Percentiles rank a stretch among this genome's conserved stretches.
Conservation (phyloP, 2,329 filamentous ascomycete genomes). For the Graphium sp. region DNA sequence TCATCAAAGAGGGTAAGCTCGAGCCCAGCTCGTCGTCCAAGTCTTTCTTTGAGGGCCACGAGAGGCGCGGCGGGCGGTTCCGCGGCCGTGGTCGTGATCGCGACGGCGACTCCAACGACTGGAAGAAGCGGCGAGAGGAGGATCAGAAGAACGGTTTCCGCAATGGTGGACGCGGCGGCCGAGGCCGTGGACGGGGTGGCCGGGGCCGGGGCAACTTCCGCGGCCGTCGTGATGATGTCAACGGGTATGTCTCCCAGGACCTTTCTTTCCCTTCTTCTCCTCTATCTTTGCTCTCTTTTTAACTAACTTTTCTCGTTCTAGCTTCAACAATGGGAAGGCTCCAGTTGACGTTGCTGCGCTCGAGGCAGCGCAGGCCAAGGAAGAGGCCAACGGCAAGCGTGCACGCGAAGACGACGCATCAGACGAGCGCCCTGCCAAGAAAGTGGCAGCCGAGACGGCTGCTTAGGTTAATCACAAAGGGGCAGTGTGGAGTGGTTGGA, state of each 20-base stretch:
- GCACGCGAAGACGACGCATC: constrained; percentile 31
- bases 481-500: too few species aligned
- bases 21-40: constrained; percentile 32
- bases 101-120: constrained; percentile 34
- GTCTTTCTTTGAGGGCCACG: constrained; percentile 32
- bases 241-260: constrained; percentile 12
- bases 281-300: constrained; percentile 4
- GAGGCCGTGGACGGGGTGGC: constrained; percentile 20
- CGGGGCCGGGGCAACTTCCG: constrained; percentile 25
- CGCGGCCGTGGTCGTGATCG: constrained; percentile 17
- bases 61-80: constrained; percentile 20
- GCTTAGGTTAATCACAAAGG: too few species aligned
- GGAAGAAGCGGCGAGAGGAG: constrained; percentile 46
- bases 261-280: not conserved
- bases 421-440: constrained; percentile 37
- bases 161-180: constrained; percentile 24
- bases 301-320: constrained; percentile 6
- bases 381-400: constrained; percentile 31
- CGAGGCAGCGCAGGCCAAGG: too few species aligned
- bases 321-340: constrained; percentile 18
- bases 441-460: constrained; percentile 36
- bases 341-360: constrained; percentile 18
- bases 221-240: constrained; percentile 19
- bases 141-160: constrained; percentile 40
- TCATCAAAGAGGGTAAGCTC: constrained; percentile 55